phyloP scores from a whole-genome alignment of 345 rosid species.

The Eucalyptus decipiens region DNA sequence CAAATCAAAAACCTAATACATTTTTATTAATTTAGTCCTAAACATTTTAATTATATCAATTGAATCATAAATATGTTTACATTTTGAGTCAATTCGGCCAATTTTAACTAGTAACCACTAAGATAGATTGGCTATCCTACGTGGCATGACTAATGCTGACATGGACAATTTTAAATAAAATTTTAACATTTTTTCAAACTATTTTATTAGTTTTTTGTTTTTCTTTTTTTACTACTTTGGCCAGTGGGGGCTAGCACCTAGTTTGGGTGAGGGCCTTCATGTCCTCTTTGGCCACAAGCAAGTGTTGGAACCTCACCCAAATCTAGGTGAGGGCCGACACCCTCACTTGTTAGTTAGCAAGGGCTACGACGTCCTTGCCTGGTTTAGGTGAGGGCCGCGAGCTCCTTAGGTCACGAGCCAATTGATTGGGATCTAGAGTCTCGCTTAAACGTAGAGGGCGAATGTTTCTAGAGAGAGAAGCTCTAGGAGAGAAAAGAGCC shows the following conservation, averaged over 20 bases:
- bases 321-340: background rate
- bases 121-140: background rate
- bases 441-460: no score
- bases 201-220: no score
- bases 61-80: background rate
- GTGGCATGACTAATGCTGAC: background rate
- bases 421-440: accelerated
- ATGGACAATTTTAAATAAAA: background rate
- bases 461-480: no score
- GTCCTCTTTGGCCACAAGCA: background rate
- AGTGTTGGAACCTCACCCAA: background rate
- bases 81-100: background rate
- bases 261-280: background rate
- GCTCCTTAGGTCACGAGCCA: accelerated
- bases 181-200: background rate
- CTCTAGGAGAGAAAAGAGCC: accelerated
- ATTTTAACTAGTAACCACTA: accelerated
- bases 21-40: background rate
- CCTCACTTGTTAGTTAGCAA: background rate
- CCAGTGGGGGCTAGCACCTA: accelerated
- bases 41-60: background rate
- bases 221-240: background rate
- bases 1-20: background rate
- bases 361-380: background rate
- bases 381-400: background rate